Evolutionary conservation across 331 rosid species (phyloP), one percentile per base, ranked within the genome.

Genomic region (Quercus tomentella): DNA sequence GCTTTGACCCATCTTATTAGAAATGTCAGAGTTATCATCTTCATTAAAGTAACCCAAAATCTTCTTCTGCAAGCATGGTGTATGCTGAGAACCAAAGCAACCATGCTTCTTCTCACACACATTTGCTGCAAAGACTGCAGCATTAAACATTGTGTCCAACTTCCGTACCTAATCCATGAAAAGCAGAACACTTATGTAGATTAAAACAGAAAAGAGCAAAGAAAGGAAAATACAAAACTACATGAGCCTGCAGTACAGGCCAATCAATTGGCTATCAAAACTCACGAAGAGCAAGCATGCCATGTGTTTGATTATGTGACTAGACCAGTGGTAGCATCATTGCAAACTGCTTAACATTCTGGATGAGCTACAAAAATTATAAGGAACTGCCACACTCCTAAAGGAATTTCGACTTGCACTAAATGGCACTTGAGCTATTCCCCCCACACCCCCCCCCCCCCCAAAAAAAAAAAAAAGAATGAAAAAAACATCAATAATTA

Each of bases 101-200:
- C 88, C 97, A 10, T 86, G 82, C 80, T 18, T 75, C 86, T 89
- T 92, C 49, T 91, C 89, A 76, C 97, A 89, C 35, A 72, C 65
- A 82, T 91, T 87, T 65, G 81, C 76, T 26, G 97, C 92, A 67
- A 84, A 86, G 79, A 84, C 56, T 70, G 89, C 97, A 7, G 97
- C 95, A 83, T 91, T 85, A 80, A 75, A 88, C 92, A 92, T 88
- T 62, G 89, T 88, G 76, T 94, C 95, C 89, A 94, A 78, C 87
- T 94, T 94, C 76, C 86, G 85, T 65, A 92, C 95, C 98, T 94
- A 75, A 25, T 79, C 77, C 21, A 55, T 82, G 80, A 77, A 77
- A 80, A 58, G 57, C 63, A 74, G 33, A 78, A 2, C 69, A 56
- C 30, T 6, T 8, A 37, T 37, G 41, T 25, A 41, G 66, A 30